Evolutionary conservation across 495 filamentous ascomycete species (phyloP), one percentile per base, ranked within the genome.

Genomic region (Hypoxylon intermedium): DNA sequence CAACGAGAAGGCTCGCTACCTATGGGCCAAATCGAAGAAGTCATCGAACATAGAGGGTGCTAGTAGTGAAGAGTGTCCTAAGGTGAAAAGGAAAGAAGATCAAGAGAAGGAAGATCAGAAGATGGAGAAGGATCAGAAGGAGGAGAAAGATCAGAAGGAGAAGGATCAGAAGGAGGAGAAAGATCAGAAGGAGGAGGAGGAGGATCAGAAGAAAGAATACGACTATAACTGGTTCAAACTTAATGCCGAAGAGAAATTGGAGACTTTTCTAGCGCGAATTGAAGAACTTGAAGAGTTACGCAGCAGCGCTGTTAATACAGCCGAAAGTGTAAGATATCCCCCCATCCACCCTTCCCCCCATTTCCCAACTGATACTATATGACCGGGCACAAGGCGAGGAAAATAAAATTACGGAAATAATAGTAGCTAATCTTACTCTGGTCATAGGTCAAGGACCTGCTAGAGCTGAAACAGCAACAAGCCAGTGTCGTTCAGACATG

Each of bases 391-490:
- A n/a, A n/a, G n/a, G n/a, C n/a, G n/a, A n/a, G n/a, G n/a, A n/a
- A n/a, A n/a, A n/a, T n/a, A n/a, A n/a, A n/a, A n/a, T n/a, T n/a
- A n/a, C n/a, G n/a, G 24, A 26, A 26, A 26, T 55, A 67, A 6
- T 30, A 28, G 52, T 33, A 49, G 30, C 36, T 6, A 6, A 33
- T 5, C 58, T 68, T 36, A 68, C 58, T 23, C 11, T 24, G 24
- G 6, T 11, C 0, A 0, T 34, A 77, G 75, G 59, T 76, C 9
- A 63, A 71, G 6, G 82, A 84, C 5, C 67, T 87, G 0, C 67
- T 87, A 11, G 75, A 78, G 26, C 72, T 89, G 30, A 88, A 87
- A 60, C 86, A 87, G 52, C 86, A 87, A 45, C 83, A 87, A 53
- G 82, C 85, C 0, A 82, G 83, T 49, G 79, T 86, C 0, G 74